Evolutionary conservation across 2,329 filamentous ascomycete genomes (phyloP).

Genomic region (Scleromitrula shiraiana): DNA sequence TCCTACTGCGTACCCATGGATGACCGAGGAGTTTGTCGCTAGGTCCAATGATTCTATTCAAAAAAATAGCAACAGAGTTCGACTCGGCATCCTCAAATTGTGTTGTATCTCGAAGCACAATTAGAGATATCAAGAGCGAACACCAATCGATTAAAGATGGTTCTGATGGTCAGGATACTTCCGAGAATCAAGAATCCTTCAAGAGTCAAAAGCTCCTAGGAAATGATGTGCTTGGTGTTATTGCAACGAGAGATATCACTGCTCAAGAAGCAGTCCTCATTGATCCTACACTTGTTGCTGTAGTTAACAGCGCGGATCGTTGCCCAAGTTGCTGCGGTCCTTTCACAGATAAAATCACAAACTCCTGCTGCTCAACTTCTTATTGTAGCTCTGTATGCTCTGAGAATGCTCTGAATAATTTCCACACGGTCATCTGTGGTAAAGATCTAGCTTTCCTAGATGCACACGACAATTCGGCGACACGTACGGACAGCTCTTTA

Average conservation of each 20-base stretch:
- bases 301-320: constrained; percentile 14
- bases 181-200: background rate
- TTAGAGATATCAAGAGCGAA: constrained; percentile 11
- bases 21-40: constrained; percentile 17
- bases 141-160: constrained; percentile 1
- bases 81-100: constrained; percentile 18
- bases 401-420: constrained; percentile 21
- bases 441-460: constrained; percentile 26
- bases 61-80: constrained; percentile 19
- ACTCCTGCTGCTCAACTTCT: constrained; percentile 18
- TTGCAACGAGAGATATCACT: constrained; percentile 18
- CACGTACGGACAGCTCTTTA: constrained; percentile 18
- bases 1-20: constrained; percentile 22
- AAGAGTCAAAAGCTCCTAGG: constrained; percentile 9
- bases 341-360: constrained; percentile 14
- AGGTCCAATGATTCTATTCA: constrained; percentile 17
- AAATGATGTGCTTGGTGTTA: constrained; percentile 21
- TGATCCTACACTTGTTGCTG: constrained; percentile 16
- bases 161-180: background rate
- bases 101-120: constrained; percentile 19
- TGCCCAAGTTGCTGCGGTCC: constrained; percentile 24
- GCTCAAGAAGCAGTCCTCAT: constrained; percentile 16
- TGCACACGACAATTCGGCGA: constrained; percentile 12
- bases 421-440: constrained; percentile 25
- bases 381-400: constrained; percentile 27